These are phyloP conservation scores for Vicia villosa DNA, from an alignment of 306 rosid genomes.

Conservation along the genomic window DNA sequence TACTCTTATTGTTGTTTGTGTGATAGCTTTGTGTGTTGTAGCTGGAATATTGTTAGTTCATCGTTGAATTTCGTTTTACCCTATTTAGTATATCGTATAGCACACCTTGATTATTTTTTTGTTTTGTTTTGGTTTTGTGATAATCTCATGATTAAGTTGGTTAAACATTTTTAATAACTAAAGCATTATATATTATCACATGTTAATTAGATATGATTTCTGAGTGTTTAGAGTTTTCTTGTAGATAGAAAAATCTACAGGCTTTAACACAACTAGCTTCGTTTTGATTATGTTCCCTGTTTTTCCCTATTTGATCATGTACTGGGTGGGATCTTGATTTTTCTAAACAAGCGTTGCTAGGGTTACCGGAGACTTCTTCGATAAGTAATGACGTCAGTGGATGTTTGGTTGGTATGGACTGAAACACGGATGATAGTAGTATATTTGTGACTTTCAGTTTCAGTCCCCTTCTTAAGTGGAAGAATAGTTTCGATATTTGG, in stretches of 20 bases:
- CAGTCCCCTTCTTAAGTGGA: neutral
- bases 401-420: neutral
- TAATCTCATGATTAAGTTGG: neutral
- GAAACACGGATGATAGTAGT: slow-evolving; percentile 9
- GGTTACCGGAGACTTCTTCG: slow-evolving; percentile 13
- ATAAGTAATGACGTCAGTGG: neutral
- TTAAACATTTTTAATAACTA: slow-evolving; percentile 9
- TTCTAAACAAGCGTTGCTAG: neutral
- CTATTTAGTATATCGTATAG: neutral
- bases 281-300: neutral
- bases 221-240: neutral
- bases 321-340: neutral
- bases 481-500: neutral
- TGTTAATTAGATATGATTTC: neutral
- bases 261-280: slow-evolving; percentile 8
- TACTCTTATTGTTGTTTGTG: neutral
- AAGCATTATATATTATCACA: neutral
- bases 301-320: slow-evolving; percentile 12
- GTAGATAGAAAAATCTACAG: neutral
- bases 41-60: slow-evolving; percentile 1
- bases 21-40: neutral
- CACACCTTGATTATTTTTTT: neutral
- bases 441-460: neutral
- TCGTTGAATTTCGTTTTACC: slow-evolving; percentile 12
- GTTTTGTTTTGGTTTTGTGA: neutral